Base-by-base conservation (phyloP, 305 asterid species). In the Fraxinus paxiana region DNA sequence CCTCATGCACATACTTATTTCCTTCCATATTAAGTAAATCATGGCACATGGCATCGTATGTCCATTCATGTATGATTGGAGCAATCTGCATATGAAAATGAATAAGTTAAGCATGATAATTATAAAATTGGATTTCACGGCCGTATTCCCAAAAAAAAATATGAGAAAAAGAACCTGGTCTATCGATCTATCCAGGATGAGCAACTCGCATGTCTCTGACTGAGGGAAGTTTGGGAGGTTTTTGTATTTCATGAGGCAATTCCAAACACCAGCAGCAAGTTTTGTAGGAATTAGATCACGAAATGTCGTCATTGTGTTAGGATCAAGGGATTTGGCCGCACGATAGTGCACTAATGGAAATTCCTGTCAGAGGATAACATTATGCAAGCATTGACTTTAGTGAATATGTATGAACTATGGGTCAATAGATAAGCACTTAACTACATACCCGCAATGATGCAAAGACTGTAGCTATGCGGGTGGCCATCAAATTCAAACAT, bases 31-130 rank as follows among this genome's bases (percentile, higher is more conserved):
- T 87, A 81, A 96, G 90, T 87, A 96, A 87, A 80, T 96, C 99
- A 88, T 87, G 99, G 87, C 99, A 96, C 98, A 96, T 94, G 35
- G 99, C 98, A 81, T 96, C 99, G 88, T 96, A 96, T 37, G 99
- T 96, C 99, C 99, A 96, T 86, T 96, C 99, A 82, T 96, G 99
- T 86, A 96, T 96, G 74, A 96, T 84, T 26, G 99, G 99, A 86
- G 99, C 96, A 87, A 96, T 90, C 99, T 96, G 86, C 48, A 84
- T 72, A 84, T 5, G 8, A 51, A 65, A 73, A 80, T 37, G 65
- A 72, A 67, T 56, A 81, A 73, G 77, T 73, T 78, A 75, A 34
- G 77, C 38, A 78, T 48, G 54, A 61, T 4, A 80, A 28, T 51
- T 51, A 51, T 15, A 33, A 76, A 38, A 56, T 33, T 65, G 69